Evolutionary conservation across 257 asterid species (phyloP).

Genomic region (Linderniella brevidens): DNA sequence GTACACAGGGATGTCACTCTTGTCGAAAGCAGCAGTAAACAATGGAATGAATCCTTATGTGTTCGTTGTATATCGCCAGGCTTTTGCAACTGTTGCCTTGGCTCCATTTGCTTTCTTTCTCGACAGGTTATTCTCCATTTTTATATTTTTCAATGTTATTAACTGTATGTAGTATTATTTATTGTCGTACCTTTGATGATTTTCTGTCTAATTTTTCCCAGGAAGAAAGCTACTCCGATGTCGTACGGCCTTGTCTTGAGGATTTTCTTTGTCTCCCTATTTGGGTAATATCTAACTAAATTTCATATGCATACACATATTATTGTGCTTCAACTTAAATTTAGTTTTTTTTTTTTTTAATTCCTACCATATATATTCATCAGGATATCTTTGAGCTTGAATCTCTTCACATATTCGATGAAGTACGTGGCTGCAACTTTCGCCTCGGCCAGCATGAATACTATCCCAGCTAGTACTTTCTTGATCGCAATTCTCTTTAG

Average conservation of each 20-base stretch:
- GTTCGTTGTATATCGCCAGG: constrained; percentile 3
- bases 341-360: too few relatives aligned
- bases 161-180: too few relatives aligned
- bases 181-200: too few relatives aligned
- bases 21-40: not conserved
- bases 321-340: too few relatives aligned
- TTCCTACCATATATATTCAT: too few relatives aligned
- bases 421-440: constrained; percentile 52
- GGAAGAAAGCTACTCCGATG: too few relatives aligned
- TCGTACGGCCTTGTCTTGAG: too few relatives aligned
- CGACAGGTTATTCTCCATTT: not conserved
- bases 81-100: constrained; percentile 1
- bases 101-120: not conserved
- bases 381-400: constrained; percentile 40
- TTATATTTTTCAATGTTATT: too few relatives aligned
- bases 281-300: too few relatives aligned
- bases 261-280: too few relatives aligned
- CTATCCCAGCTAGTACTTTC: constrained; percentile 42
- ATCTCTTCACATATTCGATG: constrained; percentile 36
- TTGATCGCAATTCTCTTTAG: constrained; percentile 24
- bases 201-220: too few relatives aligned
- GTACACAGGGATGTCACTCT: not conserved
- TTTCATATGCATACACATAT: too few relatives aligned
- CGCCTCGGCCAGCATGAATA: constrained; percentile 45
- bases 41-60: not conserved